These are phyloP conservation scores for Citrus mangshanensis DNA, from an alignment of 345 rosid genomes.

Conservation along the genomic window DNA sequence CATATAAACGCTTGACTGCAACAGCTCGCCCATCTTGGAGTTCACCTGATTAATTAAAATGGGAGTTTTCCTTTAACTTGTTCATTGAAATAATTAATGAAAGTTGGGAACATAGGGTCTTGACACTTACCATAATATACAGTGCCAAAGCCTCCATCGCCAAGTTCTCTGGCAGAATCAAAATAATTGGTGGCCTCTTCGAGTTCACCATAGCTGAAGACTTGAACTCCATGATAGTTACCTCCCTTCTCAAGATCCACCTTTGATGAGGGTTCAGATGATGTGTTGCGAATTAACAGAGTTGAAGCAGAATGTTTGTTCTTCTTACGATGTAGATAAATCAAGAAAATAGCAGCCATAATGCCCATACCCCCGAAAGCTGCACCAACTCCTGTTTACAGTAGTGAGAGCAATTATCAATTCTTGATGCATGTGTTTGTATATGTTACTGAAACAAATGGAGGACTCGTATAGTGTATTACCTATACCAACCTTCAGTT, in stretches of 20 bases:
- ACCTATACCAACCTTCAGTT: not conserved
- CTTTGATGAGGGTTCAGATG: conserved; percentile 39
- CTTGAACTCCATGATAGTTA: conserved; percentile 36
- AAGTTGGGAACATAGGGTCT: no score
- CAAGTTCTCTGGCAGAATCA: conserved; percentile 67
- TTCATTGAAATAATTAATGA: not conserved
- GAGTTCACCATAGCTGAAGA: conserved; percentile 67
- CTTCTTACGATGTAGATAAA: conserved; percentile 27
- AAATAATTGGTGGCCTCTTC: conserved; percentile 67
- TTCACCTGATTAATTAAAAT: conserved; percentile 35
- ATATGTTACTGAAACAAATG: not conserved
- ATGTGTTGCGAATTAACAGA: conserved; percentile 30
- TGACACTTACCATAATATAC: conserved; percentile 67
- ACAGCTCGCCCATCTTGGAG: conserved; percentile 76
- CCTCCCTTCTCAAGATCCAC: conserved; percentile 47
- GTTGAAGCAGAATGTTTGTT: conserved; percentile 31
- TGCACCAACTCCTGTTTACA: conserved; percentile 27
- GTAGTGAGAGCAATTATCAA: not conserved
- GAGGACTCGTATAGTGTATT: not conserved
- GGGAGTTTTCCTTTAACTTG: not conserved
- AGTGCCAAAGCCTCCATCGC: conserved; percentile 93
- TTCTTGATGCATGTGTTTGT: not conserved
- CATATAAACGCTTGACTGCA: conserved; percentile 84
- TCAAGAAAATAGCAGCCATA: conserved; percentile 2
- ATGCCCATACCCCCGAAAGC: conserved; percentile 12